Evolutionary conservation across 768 basidiomycete species (phyloP).

Genomic region (Auricularia cornea): DNA sequence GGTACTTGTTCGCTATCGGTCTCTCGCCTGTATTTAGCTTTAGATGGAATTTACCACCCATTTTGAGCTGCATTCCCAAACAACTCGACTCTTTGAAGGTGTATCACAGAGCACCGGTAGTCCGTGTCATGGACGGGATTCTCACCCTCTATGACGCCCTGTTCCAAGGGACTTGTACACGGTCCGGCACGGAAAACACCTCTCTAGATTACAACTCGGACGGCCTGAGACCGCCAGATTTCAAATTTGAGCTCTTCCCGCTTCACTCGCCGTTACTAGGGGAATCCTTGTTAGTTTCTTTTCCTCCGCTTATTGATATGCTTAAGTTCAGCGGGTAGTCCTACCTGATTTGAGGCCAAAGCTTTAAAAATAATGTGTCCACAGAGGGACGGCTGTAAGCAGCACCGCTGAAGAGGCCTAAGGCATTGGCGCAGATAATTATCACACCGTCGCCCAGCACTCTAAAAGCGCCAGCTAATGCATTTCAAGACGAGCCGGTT

Average conservation of each 20-base stretch:
- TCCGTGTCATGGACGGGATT: conserved; percentile 50
- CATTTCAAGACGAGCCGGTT: conserved; percentile 37
- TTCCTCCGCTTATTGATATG: conserved; percentile 87
- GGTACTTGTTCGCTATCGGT: conserved; percentile 80
- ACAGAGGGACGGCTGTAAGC: conserved; percentile 17
- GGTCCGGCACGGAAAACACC: conserved; percentile 61
- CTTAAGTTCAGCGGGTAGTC: conserved; percentile 83
- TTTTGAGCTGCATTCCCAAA: conserved; percentile 81
- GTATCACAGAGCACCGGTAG: conserved; percentile 56
- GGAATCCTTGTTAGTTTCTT: conserved; percentile 89
- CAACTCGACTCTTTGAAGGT: conserved; percentile 75
- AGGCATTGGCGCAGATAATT: conserved; percentile 39
- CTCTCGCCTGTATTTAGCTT: conserved; percentile 77
- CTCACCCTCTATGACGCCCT: conserved; percentile 68
- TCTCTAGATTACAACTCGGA: conserved; percentile 78
- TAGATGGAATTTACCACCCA: conserved; percentile 80
- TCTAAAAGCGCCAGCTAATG: conserved; percentile 31
- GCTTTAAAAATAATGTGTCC: conserved; percentile 9
- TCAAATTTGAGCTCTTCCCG: conserved; percentile 77
- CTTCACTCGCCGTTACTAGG: conserved; percentile 84
- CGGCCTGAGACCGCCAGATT: conserved; percentile 55
- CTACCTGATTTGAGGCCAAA: conserved; percentile 75
- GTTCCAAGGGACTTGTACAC: conserved; percentile 75
- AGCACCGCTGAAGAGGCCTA: conserved; percentile 21
- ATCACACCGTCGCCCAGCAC: conserved; percentile 37